Percentiles rank a stretch among this genome's conserved stretches.
Conservation (phyloP, 164 flowering plant genomes). For the Brasenia schreberi region DNA sequence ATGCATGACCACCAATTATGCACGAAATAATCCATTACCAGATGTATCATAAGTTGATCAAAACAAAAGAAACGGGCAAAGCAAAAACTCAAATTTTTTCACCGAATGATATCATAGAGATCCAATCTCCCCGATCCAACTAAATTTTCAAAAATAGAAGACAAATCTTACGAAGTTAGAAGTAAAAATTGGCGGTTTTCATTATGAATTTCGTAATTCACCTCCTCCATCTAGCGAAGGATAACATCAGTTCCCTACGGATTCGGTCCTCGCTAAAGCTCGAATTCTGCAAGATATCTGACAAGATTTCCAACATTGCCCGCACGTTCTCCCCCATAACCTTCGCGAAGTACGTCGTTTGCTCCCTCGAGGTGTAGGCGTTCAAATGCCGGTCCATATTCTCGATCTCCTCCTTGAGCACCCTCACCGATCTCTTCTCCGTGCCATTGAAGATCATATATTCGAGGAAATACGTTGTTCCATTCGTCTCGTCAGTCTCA, state of each 20-base stretch:
- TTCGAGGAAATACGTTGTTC: slow-evolving; percentile 41
- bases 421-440: slow-evolving; percentile 23
- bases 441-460: slow-evolving; percentile 50
- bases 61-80: too few relatives aligned
- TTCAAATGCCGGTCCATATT: slow-evolving; percentile 46
- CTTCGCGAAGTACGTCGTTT: slow-evolving; percentile 38
- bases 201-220: slow-evolving; percentile 3
- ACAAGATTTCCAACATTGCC: slow-evolving; percentile 24
- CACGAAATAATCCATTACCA: too few relatives aligned
- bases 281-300: slow-evolving; percentile 41
- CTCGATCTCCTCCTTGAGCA: slow-evolving; percentile 41
- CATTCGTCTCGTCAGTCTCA: slow-evolving; percentile 41
- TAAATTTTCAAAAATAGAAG: too few relatives aligned
- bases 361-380: slow-evolving; percentile 45
- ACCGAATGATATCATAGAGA: too few relatives aligned
- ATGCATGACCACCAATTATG: too few relatives aligned
- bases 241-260: slow-evolving; percentile 25
- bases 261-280: slow-evolving; percentile 22
- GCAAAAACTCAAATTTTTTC: too few relatives aligned
- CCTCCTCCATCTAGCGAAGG: slow-evolving; percentile 40
- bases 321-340: slow-evolving; percentile 24
- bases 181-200: too few relatives aligned
- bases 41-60: too few relatives aligned
- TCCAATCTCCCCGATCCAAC: too few relatives aligned
- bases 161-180: too few relatives aligned